Evolutionary conservation across 1,139 yeast genomes (phyloP), one percentile per base, ranked within the genome.

Genomic region (Geotrichum fermentans): DNA sequence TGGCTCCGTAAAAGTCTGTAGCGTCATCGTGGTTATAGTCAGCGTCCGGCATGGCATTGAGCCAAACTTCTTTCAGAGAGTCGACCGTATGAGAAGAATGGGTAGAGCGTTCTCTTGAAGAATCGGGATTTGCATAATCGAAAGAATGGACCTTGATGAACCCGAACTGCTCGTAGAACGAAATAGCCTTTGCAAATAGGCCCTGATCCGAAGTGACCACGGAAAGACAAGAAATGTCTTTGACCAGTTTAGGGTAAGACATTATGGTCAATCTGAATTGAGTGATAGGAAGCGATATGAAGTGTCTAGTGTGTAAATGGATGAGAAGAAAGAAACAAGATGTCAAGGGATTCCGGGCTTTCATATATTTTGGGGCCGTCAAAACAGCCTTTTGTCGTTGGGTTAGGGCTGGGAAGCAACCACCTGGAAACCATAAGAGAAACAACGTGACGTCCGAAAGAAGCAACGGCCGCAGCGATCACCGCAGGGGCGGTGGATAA

Each of bases 91-190:
- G 64, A 10, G 65, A 58, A 4, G 64, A 45, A 22, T 40, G 56
- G 26, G 55, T 58, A 33, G 62, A 56, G 46, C 60, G 58, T 39
- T 60, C 51, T 18, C 64, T 59, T 14, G 61, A 61, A 21, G 56
- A 49, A 16, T 50, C 52, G 30, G 60, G 57, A 29, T 57, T 49
- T 22, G 55, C 53, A 34, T 59, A 60, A 67, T 73, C 50, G 69
- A 66, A 56, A 70, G 74, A 60, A 61, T 69, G 66, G 66, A 73
- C 61, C 69, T 72, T 60, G 68, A 73, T 52, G 62, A 84, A 83
- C 24, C 90, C 90, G 44, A 84, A 71, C 18, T 62, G 56, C 52
- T 64, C 61, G 64, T 84, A 84, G 67, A 82, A 84, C 18, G 68
- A 60, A 45, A 75, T 67, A 29, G 83, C 64, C 34, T 69, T 61